phyloP scores from a whole-genome alignment of 1,284 basidiomycete species.

The Boletus subluridellus region DNA sequence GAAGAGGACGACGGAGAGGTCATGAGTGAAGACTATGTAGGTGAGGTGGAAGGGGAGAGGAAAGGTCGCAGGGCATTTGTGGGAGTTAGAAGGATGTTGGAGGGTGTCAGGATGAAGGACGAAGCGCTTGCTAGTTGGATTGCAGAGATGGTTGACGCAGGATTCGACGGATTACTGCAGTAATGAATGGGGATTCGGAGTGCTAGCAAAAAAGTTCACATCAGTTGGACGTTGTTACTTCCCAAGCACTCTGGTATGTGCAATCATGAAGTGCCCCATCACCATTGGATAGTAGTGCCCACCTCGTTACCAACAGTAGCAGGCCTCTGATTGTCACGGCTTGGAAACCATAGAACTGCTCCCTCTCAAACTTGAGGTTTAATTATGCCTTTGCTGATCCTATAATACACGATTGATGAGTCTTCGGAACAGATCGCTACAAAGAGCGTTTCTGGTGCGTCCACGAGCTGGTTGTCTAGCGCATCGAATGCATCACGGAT shows the following conservation, averaged over 20 bases:
- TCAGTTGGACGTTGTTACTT: background rate
- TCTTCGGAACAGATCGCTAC: slow-evolving; percentile 72
- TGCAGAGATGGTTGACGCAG: slow-evolving; percentile 71
- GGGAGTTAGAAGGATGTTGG: slow-evolving; percentile 56
- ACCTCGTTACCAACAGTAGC: background rate
- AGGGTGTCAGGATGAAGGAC: slow-evolving; percentile 64
- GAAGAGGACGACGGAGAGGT: slow-evolving; percentile 59
- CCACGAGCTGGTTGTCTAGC: slow-evolving; percentile 33
- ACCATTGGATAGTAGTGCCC: background rate
- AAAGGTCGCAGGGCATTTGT: slow-evolving; percentile 68
- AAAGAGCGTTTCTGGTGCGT: slow-evolving; percentile 48
- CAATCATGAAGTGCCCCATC: background rate
- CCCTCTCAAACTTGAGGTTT: slow-evolving; percentile 57
- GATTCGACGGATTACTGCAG: slow-evolving; percentile 32
- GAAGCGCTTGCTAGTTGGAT: slow-evolving; percentile 73
- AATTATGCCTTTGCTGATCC: slow-evolving; percentile 67
- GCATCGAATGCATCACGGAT: slow-evolving; percentile 53
- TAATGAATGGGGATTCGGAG: background rate
- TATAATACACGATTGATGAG: slow-evolving; percentile 79
- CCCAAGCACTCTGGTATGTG: background rate
- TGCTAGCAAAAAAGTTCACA: slow-evolving; percentile 1
- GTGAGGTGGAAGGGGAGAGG: slow-evolving; percentile 61
- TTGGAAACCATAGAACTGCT: background rate
- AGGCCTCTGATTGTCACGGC: background rate
- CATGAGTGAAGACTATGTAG: slow-evolving; percentile 30